These are phyloP conservation scores for Gossypium raimondii DNA, from an alignment of 345 rosid genomes.

Conservation along the genomic window DNA sequence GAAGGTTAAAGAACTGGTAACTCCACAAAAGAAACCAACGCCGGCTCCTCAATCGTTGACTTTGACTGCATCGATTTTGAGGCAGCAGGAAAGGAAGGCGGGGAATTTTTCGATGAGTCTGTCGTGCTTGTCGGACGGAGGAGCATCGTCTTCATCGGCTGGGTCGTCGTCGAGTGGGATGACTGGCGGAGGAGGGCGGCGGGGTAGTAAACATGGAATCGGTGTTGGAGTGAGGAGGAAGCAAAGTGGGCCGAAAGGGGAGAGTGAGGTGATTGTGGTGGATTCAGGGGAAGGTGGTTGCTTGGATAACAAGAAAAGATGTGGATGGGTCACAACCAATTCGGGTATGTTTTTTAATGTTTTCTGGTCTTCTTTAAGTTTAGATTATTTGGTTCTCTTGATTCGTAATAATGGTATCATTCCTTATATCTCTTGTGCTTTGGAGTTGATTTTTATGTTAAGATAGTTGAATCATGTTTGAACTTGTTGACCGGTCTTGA, in stretches of 20 bases:
- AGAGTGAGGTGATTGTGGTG: conserved; percentile 20
- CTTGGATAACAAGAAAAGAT: conserved; percentile 49
- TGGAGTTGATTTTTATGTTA: conserved; percentile 2
- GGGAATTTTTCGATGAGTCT: conserved; percentile 43
- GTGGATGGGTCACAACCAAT: conserved; percentile 76
- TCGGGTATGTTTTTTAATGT: conserved; percentile 40
- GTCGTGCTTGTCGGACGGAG: conserved; percentile 73
- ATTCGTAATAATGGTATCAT: neutral
- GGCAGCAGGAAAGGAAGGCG: conserved; percentile 26
- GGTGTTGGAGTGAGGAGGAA: conserved; percentile 23
- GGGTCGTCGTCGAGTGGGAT: conserved; percentile 64
- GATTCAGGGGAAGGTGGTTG: conserved; percentile 29
- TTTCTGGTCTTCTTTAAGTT: neutral
- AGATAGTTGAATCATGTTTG: neutral
- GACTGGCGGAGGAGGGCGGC: conserved; percentile 27
- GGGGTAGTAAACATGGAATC: conserved; percentile 14
- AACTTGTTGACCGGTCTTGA: neutral
- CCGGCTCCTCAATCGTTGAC: conserved; percentile 28
- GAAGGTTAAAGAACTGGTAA: conserved; percentile 35
- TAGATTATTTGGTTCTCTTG: neutral
- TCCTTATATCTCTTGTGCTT: neutral
- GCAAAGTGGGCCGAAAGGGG: conserved; percentile 25
- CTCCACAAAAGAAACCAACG: conserved; percentile 16
- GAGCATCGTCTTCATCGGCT: conserved; percentile 45
- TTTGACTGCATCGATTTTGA: conserved; percentile 36